A percentile compares a stretch with the other conserved stretches of the same genome.
These are phyloP conservation scores for Raffaelea arxii DNA, from an alignment of 2,329 filamentous ascomycete genomes.

Conservation along the genomic window DNA sequence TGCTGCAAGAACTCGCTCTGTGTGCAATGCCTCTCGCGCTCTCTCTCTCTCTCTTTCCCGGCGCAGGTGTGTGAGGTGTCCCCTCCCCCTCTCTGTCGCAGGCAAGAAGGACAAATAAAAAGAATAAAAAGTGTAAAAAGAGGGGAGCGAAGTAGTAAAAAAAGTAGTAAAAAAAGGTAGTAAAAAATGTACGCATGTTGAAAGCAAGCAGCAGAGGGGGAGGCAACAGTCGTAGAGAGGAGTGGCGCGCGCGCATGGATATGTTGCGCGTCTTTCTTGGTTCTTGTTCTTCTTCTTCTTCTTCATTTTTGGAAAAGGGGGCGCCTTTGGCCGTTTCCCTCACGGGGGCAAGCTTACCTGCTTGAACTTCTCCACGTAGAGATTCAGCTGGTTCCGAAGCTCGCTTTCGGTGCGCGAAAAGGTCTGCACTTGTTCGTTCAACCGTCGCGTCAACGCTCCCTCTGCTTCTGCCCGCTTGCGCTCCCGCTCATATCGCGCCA, in stretches of 20 bases:
- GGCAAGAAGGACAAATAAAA: too few relatives aligned
- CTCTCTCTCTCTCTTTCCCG: not conserved
- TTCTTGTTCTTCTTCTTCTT: not conserved
- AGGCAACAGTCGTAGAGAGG: too few relatives aligned
- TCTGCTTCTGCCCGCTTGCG: constrained; percentile 82
- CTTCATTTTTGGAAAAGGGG: too few relatives aligned
- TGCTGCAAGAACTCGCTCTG: not conserved
- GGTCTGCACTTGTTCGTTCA: constrained; percentile 86
- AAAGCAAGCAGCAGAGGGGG: too few relatives aligned
- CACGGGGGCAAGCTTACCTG: constrained; percentile 56
- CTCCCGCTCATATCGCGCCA: constrained; percentile 80
- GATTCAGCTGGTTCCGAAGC: constrained; percentile 87
- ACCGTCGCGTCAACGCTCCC: constrained; percentile 65
- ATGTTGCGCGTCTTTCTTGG: not conserved
- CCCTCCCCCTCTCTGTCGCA: too few relatives aligned
- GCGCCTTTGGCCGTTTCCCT: constrained; percentile 2
- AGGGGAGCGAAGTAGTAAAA: not conserved
- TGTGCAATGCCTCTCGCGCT: not conserved
- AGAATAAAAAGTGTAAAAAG: too few relatives aligned
- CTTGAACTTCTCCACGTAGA: constrained; percentile 99
- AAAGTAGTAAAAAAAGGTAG: not conserved
- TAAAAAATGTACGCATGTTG: too few relatives aligned
- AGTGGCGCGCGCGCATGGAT: too few relatives aligned
- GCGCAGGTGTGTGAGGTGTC: too few relatives aligned
- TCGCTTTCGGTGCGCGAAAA: constrained; percentile 96